Evolutionary conservation across 1,284 basidiomycete species (phyloP).

Genomic region (Boletus sp.): DNA sequence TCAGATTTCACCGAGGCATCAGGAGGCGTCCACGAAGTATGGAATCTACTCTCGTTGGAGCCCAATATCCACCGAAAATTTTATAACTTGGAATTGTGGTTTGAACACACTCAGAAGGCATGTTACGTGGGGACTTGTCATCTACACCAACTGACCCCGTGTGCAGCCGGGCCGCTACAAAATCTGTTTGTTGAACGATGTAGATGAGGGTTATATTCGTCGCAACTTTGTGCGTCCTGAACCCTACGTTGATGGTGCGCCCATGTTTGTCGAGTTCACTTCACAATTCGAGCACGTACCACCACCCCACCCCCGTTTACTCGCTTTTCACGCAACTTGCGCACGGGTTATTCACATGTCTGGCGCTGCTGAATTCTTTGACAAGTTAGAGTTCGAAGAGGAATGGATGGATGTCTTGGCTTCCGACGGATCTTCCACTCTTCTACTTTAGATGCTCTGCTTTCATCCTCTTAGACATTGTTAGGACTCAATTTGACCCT

Average conservation of each 20-base stretch:
- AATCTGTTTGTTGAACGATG: background rate
- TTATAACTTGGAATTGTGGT: background rate
- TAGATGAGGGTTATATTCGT: background rate
- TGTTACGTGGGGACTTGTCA: background rate
- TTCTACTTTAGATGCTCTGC: too few species aligned
- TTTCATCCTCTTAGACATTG: too few species aligned
- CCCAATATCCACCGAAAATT: background rate
- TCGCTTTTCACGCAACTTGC: conserved; percentile 8
- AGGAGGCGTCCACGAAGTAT: background rate
- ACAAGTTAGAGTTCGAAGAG: background rate
- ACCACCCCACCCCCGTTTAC: conserved; percentile 1
- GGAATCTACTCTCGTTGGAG: conserved; percentile 1
- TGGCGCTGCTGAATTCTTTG: background rate
- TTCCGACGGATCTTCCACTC: background rate
- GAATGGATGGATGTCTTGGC: background rate
- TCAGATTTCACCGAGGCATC: background rate
- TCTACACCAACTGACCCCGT: background rate
- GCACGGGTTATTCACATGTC: conserved; percentile 8
- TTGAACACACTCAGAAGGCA: background rate
- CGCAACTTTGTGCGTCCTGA: background rate
- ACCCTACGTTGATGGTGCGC: background rate
- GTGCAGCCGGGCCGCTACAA: background rate
- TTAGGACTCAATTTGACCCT: too few species aligned
- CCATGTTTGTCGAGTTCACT: background rate
- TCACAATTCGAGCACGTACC: background rate